phyloP scores from a whole-genome alignment of 345 rosid genomes.

The Kandelia obovata region DNA sequence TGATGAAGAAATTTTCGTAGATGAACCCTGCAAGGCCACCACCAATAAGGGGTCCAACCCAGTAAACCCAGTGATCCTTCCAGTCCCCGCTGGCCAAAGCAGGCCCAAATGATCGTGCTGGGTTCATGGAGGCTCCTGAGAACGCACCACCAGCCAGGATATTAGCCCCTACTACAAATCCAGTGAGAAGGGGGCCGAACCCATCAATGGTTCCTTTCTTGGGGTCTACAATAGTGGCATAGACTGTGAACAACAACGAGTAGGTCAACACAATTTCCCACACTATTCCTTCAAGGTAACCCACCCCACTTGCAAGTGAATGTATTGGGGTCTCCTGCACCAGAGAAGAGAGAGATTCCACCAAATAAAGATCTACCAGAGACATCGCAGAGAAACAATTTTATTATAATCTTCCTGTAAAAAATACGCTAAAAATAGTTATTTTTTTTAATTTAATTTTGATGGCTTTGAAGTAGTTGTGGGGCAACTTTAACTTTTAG shows the following conservation, averaged over 20 bases:
- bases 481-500: too few species aligned
- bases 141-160: slow-evolving; percentile 76
- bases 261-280: slow-evolving; percentile 83
- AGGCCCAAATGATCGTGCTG: slow-evolving; percentile 89
- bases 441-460: too few species aligned
- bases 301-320: slow-evolving; percentile 65
- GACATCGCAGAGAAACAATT: too few species aligned
- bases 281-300: slow-evolving; percentile 55
- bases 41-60: slow-evolving; percentile 85
- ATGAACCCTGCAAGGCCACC: slow-evolving; percentile 75
- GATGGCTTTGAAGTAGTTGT: too few species aligned
- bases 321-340: slow-evolving; percentile 56
- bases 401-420: too few species aligned
- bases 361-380: not conserved
- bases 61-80: slow-evolving; percentile 91
- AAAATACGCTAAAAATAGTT: not conserved
- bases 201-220: slow-evolving; percentile 75
- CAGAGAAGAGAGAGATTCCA: too few species aligned
- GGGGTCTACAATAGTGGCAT: slow-evolving; percentile 86
- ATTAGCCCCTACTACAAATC: slow-evolving; percentile 78
- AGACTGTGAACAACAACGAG: slow-evolving; percentile 78
- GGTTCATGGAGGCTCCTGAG: slow-evolving; percentile 97
- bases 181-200: slow-evolving; percentile 63
- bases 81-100: slow-evolving; percentile 75
- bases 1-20: slow-evolving; percentile 64